Conservation (phyloP, 352 stramenopile genomes). For the Pythium graminicola region DNA sequence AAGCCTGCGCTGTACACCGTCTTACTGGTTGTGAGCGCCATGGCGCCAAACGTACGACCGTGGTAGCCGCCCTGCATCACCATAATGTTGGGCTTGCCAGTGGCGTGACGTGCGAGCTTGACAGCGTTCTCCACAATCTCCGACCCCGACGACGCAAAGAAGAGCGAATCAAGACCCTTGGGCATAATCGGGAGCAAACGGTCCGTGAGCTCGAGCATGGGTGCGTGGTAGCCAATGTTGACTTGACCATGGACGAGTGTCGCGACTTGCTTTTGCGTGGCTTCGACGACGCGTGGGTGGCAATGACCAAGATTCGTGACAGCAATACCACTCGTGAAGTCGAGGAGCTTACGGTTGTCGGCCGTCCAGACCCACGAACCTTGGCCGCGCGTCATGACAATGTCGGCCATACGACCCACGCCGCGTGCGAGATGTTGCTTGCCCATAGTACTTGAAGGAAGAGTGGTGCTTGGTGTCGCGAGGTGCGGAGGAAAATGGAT, state of each 20-base stretch:
- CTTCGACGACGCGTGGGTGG: conserved; percentile 87
- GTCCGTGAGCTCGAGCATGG: conserved; percentile 88
- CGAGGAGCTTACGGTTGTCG: conserved; percentile 84
- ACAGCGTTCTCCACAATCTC: conserved; percentile 91
- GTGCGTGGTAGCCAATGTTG: conserved; percentile 90
- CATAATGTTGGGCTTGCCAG: conserved; percentile 86
- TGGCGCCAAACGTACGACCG: conserved; percentile 86
- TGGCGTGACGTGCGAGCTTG: conserved; percentile 89
- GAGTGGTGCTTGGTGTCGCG: background rate
- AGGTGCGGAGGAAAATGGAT: conserved; percentile 2
- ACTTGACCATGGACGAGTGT: conserved; percentile 88
- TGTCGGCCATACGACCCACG: conserved; percentile 79
- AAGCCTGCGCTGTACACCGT: conserved; percentile 86
- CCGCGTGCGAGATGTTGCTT: conserved; percentile 68
- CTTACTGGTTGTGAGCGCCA: conserved; percentile 91
- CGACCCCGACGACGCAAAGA: conserved; percentile 88
- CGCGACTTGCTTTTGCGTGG: conserved; percentile 85
- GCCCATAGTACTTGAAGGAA: conserved; percentile 32
- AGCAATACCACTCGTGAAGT: conserved; percentile 92
- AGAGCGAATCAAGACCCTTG: conserved; percentile 83
- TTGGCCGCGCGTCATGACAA: conserved; percentile 79
- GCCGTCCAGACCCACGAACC: conserved; percentile 84
- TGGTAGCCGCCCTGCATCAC: conserved; percentile 92
- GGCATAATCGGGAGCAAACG: conserved; percentile 69
- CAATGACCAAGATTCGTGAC: conserved; percentile 91